Evolutionary conservation across 2,329 filamentous ascomycete genomes (phyloP).

Genomic region (Cladophialophora yegresii): DNA sequence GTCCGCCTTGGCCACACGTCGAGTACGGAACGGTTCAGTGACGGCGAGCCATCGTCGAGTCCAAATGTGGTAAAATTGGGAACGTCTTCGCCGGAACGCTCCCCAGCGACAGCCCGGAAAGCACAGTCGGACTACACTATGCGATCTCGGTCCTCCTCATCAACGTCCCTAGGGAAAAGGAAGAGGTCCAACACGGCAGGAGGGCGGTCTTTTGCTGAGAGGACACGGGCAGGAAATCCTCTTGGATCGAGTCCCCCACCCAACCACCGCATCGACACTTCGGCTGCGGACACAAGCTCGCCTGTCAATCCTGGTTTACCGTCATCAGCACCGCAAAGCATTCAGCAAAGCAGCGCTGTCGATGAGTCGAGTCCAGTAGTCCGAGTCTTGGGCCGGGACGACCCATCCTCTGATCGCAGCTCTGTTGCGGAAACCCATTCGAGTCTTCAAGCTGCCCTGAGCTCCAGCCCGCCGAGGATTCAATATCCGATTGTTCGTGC

Average conservation of each 20-base stretch:
- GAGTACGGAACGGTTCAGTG: conserved; percentile 36
- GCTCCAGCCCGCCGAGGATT: conserved; percentile 37
- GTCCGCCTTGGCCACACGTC: conserved; percentile 44
- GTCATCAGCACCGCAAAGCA: conserved; percentile 29
- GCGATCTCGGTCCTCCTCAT: conserved; percentile 44
- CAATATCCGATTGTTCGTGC: conserved; percentile 40
- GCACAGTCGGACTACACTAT: conserved; percentile 40
- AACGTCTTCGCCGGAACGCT: conserved; percentile 44
- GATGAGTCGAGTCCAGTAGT: conserved; percentile 34
- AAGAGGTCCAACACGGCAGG: conserved; percentile 30
- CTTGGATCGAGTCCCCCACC: conserved; percentile 45
- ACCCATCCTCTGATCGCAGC: conserved; percentile 26
- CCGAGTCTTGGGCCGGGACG: conserved; percentile 23
- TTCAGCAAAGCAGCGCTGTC: conserved; percentile 16
- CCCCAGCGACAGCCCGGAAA: conserved; percentile 34
- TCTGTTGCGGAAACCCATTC: conserved; percentile 37
- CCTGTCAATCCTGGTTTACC: conserved; percentile 18
- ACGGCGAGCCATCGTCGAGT: conserved; percentile 21
- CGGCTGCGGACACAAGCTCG: conserved; percentile 36
- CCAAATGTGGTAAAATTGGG: conserved; percentile 42
- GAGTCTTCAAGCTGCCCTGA: conserved; percentile 44
- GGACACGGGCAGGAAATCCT: conserved; percentile 25
- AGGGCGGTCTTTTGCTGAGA: conserved; percentile 21
- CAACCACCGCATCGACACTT: conserved; percentile 41
- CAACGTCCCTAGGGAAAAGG: conserved; percentile 40